Conservation (phyloP, 148 eudicot species). For the Rheum nobile region DNA sequence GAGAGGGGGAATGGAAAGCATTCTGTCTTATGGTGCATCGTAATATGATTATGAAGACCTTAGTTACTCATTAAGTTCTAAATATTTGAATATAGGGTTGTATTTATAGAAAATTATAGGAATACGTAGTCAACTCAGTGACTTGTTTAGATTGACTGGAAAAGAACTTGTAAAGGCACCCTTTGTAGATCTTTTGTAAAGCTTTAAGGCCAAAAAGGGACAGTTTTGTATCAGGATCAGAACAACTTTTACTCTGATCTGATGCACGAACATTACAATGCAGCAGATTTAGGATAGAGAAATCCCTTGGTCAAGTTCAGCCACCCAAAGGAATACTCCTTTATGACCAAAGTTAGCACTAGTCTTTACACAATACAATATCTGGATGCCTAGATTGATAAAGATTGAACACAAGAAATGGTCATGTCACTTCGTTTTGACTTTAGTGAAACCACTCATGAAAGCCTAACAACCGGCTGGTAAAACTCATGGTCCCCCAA, state of each 20-base stretch:
- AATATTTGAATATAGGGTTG: not conserved
- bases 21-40: not conserved
- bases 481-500: not conserved
- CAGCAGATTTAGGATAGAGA: not conserved
- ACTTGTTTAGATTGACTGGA: not conserved
- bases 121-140: not conserved
- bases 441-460: not conserved
- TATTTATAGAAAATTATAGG: not conserved
- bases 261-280: not conserved
- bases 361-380: not conserved
- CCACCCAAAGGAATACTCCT: not conserved
- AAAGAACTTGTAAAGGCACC: conserved; percentile 1
- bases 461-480: not conserved
- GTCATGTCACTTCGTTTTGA: not conserved
- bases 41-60: not conserved
- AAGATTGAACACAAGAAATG: not conserved
- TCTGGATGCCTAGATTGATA: not conserved
- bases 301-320: not conserved
- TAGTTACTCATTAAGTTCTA: not conserved
- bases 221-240: too few relatives aligned
- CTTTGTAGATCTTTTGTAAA: not conserved
- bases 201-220: not conserved
- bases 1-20: not conserved
- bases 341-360: not conserved
- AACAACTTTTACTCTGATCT: not conserved